Percentiles rank a stretch among this genome's conserved stretches.
Evolutionary conservation across 108 stramenopile species (phyloP).

Genomic region (Nannochloropsis gaditana): DNA sequence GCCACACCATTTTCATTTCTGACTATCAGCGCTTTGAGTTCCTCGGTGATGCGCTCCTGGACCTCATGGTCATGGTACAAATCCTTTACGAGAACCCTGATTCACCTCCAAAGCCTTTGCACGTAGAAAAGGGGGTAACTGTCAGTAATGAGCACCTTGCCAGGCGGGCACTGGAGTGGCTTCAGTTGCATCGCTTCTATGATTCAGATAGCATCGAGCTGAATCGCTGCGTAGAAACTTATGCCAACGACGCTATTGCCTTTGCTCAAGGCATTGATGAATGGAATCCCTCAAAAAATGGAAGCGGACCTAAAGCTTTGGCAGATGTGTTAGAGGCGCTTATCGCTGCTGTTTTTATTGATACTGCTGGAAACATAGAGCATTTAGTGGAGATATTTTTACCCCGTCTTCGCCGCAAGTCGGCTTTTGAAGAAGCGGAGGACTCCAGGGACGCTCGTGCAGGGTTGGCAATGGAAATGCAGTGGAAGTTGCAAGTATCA

Average conservation of each 20-base stretch:
- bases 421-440: neutral
- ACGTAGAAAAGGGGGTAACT: conserved; percentile 23
- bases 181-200: neutral
- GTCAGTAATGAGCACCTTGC: neutral
- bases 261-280: neutral
- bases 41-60: conserved; percentile 45
- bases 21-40: conserved; percentile 52
- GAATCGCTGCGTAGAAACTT: neutral
- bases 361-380: conserved; percentile 13
- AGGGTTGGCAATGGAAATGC: neutral
- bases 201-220: neutral
- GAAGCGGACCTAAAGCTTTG: conserved; percentile 33
- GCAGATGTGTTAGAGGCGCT: conserved; percentile 50
- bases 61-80: conserved; percentile 43
- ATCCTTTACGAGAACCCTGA: conserved; percentile 38
- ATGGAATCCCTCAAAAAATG: neutral
- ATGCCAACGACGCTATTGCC: neutral
- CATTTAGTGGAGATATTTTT: neutral
- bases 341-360: conserved; percentile 45
- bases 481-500: neutral
- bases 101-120: conserved; percentile 37
- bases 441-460: neutral
- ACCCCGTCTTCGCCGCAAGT: neutral
- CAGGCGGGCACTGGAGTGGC: neutral
- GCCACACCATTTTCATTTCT: neutral